Conservation (phyloP, 345 rosid species). For the Lumnitzera littorea region DNA sequence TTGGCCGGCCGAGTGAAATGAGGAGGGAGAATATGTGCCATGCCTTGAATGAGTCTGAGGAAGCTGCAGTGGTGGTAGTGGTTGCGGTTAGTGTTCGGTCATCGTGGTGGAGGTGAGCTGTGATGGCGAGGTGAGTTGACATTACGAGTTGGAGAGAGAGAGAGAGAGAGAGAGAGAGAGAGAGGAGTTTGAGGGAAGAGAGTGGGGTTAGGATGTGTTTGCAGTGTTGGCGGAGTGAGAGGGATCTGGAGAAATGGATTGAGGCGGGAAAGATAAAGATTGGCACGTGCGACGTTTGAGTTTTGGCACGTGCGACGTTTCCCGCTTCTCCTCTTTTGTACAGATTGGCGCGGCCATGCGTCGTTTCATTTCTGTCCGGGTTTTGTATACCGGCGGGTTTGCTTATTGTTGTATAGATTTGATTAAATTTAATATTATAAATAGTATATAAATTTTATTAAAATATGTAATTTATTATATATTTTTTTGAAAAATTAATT, state of each 20-base stretch:
- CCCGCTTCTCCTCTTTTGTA: constrained; percentile 17
- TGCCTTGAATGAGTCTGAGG: constrained; percentile 30
- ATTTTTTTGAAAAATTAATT: no score
- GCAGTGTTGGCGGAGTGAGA: no score
- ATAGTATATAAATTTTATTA: no score
- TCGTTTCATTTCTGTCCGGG: not conserved
- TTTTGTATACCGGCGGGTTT: not conserved
- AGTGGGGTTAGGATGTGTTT: constrained; percentile 9
- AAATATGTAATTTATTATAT: no score
- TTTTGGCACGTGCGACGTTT: constrained; percentile 18
- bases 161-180: not conserved
- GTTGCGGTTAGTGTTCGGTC: no score
- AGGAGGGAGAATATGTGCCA: constrained; percentile 49
- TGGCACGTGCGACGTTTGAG: constrained; percentile 12
- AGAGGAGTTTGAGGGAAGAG: constrained; percentile 8
- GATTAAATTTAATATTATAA: no score
- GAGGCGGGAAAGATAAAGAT: constrained; percentile 5
- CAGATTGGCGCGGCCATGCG: not conserved
- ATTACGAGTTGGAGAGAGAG: constrained; percentile 14
- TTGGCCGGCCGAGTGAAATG: constrained; percentile 40
- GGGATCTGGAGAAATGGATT: no score
- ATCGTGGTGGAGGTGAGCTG: constrained; percentile 1
- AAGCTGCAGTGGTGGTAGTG: constrained; percentile 4
- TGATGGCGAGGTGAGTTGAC: constrained; percentile 12
- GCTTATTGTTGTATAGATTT: no score